Evolutionary conservation across 306 rosid species (phyloP).

Genomic region (Malus sylvestris): DNA sequence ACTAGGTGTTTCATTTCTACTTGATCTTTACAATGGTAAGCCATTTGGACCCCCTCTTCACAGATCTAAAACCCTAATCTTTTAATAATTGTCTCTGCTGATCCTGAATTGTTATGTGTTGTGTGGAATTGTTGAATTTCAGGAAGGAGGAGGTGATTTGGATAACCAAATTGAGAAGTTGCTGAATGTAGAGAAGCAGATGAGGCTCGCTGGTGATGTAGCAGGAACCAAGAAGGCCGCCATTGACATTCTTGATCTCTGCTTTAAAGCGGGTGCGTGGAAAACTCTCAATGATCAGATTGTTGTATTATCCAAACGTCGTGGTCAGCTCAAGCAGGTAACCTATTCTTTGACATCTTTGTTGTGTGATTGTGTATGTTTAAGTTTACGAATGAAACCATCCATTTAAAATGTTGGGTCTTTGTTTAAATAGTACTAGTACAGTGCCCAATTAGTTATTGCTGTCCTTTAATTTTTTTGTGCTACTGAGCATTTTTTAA

Average conservation of each 20-base stretch:
- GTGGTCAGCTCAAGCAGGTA: constrained; percentile 96
- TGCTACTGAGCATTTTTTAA: background rate
- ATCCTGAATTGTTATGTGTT: background rate
- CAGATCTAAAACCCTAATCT: background rate
- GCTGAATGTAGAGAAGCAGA: constrained; percentile 82
- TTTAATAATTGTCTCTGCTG: background rate
- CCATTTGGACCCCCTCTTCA: background rate
- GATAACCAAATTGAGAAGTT: constrained; percentile 62
- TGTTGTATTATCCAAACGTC: constrained; percentile 78
- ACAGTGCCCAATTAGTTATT: background rate
- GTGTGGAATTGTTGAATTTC: constrained; percentile 1
- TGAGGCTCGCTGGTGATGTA: constrained; percentile 71
- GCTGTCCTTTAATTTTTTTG: background rate
- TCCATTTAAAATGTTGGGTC: background rate
- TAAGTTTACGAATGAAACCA: background rate
- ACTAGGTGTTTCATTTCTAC: background rate
- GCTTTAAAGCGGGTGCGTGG: constrained; percentile 85
- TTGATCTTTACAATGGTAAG: background rate
- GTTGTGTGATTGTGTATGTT: background rate
- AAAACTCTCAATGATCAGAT: constrained; percentile 88
- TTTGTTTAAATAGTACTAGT: background rate
- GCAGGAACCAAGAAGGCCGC: constrained; percentile 75
- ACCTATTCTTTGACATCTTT: background rate
- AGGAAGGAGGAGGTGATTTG: constrained; percentile 64
- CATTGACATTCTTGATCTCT: constrained; percentile 70